These are phyloP conservation scores for Auricularia sp. DNA, from an alignment of 768 basidiomycete species.

Conservation along the genomic window DNA sequence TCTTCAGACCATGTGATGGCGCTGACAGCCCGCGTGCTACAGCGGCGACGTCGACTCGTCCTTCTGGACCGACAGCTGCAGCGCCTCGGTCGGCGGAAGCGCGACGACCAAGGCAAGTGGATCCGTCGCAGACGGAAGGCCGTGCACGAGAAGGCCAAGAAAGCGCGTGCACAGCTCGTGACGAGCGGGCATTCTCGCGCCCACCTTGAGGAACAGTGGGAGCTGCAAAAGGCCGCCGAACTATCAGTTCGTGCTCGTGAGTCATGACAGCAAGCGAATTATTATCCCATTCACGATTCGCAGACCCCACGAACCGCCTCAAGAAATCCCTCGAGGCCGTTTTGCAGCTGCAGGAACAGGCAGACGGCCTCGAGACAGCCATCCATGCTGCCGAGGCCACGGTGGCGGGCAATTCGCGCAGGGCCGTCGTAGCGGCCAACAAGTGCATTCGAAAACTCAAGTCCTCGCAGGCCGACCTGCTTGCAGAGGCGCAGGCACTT, in stretches of 20 bases:
- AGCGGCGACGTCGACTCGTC: constrained; percentile 22
- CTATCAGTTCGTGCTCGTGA: constrained; percentile 19
- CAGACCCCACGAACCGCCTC: constrained; percentile 10
- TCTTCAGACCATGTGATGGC: background rate
- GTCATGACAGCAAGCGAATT: constrained; percentile 8
- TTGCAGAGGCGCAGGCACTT: constrained; percentile 19
- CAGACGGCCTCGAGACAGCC: constrained; percentile 16
- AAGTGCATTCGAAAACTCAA: background rate
- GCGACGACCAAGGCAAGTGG: constrained; percentile 24
- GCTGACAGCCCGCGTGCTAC: background rate
- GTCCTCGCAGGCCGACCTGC: constrained; percentile 8
- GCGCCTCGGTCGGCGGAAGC: constrained; percentile 17
- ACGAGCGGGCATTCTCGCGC: constrained; percentile 9
- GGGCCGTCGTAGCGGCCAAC: background rate
- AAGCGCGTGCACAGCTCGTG: constrained; percentile 11
- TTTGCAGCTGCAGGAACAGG: constrained; percentile 19
- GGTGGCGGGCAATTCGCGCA: constrained; percentile 5
- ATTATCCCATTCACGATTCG: background rate
- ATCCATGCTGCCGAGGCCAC: constrained; percentile 10
- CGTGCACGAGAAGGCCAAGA: constrained; percentile 9
- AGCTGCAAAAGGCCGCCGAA: constrained; percentile 21
- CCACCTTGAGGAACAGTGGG: constrained; percentile 24
- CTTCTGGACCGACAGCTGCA: constrained; percentile 24
- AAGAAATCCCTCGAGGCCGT: constrained; percentile 25
- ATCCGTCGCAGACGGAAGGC: constrained; percentile 14